phyloP scores from a whole-genome alignment of 192 early-diverging fungal genomes.

The Dispira parvispora region DNA sequence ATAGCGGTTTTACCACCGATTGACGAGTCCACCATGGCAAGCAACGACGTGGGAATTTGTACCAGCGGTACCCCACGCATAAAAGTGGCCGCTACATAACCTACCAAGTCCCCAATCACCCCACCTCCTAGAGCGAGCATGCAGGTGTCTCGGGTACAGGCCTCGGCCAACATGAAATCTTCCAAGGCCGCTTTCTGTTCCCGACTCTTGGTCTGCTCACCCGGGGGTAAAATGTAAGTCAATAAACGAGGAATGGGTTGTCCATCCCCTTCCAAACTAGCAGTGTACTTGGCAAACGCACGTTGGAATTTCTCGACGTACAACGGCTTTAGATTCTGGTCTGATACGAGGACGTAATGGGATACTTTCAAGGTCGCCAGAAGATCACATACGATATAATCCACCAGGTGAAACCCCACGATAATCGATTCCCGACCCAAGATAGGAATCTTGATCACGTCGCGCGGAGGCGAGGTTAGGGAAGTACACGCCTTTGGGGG shows the following conservation, averaged over 20 bases:
- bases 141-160: conserved; percentile 84
- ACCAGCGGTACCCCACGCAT: conserved; percentile 93
- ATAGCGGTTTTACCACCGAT: conserved; percentile 95
- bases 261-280: conserved; percentile 7
- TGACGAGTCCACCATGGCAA: conserved; percentile 96
- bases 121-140: conserved; percentile 91
- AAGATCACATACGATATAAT: conserved; percentile 57
- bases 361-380: conserved; percentile 50
- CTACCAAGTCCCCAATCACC: conserved; percentile 90
- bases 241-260: conserved; percentile 38
- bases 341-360: conserved; percentile 78
- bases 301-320: conserved; percentile 46
- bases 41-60: conserved; percentile 86
- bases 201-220: conserved; percentile 78
- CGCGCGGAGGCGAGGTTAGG: conserved; percentile 3
- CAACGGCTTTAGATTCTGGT: conserved; percentile 61
- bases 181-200: conserved; percentile 74
- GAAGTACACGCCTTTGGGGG: neutral
- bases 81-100: conserved; percentile 95
- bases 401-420: conserved; percentile 64
- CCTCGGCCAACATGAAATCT: conserved; percentile 71
- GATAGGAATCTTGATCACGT: conserved; percentile 60
- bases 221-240: conserved; percentile 63
- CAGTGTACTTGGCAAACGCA: conserved; percentile 29
- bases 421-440: conserved; percentile 79